Evolutionary conservation across 2,329 filamentous ascomycete genomes (phyloP).

Genomic region (Fusarium protoensiforme): DNA sequence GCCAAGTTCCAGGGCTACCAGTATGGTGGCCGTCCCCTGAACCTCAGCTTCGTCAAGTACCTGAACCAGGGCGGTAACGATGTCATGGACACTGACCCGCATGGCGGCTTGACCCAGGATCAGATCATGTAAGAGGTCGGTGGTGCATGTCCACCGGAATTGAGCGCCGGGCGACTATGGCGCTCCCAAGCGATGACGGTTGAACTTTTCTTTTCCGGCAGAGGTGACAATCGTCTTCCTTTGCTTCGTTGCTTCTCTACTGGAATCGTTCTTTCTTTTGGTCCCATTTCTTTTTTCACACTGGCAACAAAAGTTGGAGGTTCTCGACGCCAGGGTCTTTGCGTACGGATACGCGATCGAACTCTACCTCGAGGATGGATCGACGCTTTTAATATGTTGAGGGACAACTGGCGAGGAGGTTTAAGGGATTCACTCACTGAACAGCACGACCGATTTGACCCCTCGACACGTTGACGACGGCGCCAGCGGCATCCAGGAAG

Average conservation of each 20-base stretch:
- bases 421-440: slow-evolving; percentile 29
- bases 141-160: slow-evolving; percentile 22
- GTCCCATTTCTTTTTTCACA: slow-evolving; percentile 29
- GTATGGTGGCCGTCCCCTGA: slow-evolving; percentile 94
- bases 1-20: slow-evolving; percentile 98
- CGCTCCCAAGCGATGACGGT: slow-evolving; percentile 11
- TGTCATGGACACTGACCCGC: slow-evolving; percentile 85
- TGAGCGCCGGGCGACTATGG: slow-evolving; percentile 8
- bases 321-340: slow-evolving; percentile 33
- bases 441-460: slow-evolving; percentile 24
- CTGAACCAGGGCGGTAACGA: slow-evolving; percentile 75
- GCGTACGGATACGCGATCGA: slow-evolving; percentile 33
- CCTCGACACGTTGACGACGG: slow-evolving; percentile 25
- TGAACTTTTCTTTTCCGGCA: slow-evolving; percentile 17
- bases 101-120: slow-evolving; percentile 87
- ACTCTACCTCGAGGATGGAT: slow-evolving; percentile 35
- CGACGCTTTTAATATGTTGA: slow-evolving; percentile 37
- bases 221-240: slow-evolving; percentile 3
- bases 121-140: slow-evolving; percentile 83
- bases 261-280: slow-evolving; percentile 34
- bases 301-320: slow-evolving; percentile 42
- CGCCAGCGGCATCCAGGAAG: slow-evolving; percentile 23
- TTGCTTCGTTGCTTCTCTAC: slow-evolving; percentile 32
- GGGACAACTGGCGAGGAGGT: slow-evolving; percentile 28
- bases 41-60: slow-evolving; percentile 95